A percentile compares a stretch with the other conserved stretches of the same genome.
Conservation (phyloP, 495 filamentous ascomycete genomes). For the Astrothelium macrocarpum region DNA sequence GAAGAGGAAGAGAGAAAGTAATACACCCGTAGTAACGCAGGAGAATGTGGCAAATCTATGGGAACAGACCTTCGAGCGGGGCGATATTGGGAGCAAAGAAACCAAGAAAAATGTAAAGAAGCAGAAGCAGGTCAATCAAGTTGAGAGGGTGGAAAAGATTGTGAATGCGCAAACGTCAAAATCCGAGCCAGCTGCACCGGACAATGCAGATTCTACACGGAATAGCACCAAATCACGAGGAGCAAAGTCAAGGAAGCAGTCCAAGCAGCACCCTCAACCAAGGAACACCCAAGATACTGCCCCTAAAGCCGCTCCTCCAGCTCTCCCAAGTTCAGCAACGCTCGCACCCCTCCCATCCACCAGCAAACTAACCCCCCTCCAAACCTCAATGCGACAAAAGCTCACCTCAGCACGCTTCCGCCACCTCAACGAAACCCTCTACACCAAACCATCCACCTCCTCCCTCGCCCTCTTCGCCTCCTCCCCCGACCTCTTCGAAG, state of each 20-base stretch:
- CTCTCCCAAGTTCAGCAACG: slow-evolving; percentile 19
- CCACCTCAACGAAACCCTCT: slow-evolving; percentile 91
- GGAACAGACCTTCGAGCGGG: slow-evolving; percentile 68
- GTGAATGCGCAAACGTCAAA: background rate
- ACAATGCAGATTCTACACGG: background rate
- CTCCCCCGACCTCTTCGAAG: slow-evolving; percentile 80
- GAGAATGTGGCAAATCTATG: slow-evolving; percentile 69
- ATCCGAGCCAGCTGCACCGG: background rate
- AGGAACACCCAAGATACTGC: slow-evolving; percentile 17
- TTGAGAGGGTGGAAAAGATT: background rate
- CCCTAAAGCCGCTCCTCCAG: background rate
- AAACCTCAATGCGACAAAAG: slow-evolving; percentile 87
- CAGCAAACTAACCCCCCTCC: slow-evolving; percentile 72
- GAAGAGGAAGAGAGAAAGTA: slow-evolving; percentile 54
- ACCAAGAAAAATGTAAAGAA: slow-evolving; percentile 27
- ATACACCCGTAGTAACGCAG: slow-evolving; percentile 46
- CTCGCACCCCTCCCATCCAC: slow-evolving; percentile 31
- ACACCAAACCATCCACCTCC: slow-evolving; percentile 75
- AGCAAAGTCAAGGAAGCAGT: slow-evolving; percentile 13
- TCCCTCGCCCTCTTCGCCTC: slow-evolving; percentile 67
- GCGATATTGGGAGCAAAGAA: slow-evolving; percentile 23
- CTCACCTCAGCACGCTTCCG: slow-evolving; percentile 91
- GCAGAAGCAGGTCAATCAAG: slow-evolving; percentile 9
- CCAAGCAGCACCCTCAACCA: slow-evolving; percentile 19
- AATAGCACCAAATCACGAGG: slow-evolving; percentile 12